A percentile compares a stretch with the other conserved stretches of the same genome.
Evolutionary conservation across 495 filamentous ascomycete genomes (phyloP).

Genomic region (Daldinia decipiens): DNA sequence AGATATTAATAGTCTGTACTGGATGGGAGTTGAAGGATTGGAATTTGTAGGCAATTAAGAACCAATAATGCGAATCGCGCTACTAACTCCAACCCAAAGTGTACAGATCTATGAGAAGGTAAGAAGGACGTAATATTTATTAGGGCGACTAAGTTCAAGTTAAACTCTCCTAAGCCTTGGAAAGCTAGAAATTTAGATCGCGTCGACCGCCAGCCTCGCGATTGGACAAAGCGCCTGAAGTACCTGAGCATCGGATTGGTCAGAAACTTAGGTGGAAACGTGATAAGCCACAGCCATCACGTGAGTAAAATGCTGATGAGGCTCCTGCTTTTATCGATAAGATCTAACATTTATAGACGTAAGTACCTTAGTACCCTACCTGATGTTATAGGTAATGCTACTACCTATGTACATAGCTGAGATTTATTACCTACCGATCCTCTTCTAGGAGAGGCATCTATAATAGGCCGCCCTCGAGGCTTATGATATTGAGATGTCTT

Average conservation of each 20-base stretch:
- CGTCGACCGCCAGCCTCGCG: slow-evolving; percentile 36
- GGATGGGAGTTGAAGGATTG: neutral
- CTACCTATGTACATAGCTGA: neutral
- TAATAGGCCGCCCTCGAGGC: neutral
- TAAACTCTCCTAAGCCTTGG: slow-evolving; percentile 21
- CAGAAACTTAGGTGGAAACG: neutral
- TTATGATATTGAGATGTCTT: neutral
- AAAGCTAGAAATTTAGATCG: slow-evolving; percentile 32
- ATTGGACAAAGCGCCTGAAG: slow-evolving; percentile 15
- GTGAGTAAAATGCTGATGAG: neutral
- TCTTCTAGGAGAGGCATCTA: neutral
- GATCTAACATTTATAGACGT: neutral
- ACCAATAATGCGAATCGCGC: slow-evolving; percentile 2
- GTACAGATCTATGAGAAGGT: slow-evolving; percentile 4
- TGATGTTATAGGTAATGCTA: too few relatives aligned
- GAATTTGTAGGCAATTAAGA: neutral
- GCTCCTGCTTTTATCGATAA: neutral
- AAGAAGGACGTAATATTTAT: neutral
- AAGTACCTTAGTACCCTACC: neutral
- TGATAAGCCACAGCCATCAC: neutral
- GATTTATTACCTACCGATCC: too few relatives aligned
- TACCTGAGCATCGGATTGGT: neutral
- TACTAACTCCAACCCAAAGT: neutral
- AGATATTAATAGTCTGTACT: neutral
- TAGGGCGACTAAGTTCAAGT: neutral